Base-by-base conservation (phyloP, 2,329 filamentous ascomycete species). In the Alternaria triticina region DNA sequence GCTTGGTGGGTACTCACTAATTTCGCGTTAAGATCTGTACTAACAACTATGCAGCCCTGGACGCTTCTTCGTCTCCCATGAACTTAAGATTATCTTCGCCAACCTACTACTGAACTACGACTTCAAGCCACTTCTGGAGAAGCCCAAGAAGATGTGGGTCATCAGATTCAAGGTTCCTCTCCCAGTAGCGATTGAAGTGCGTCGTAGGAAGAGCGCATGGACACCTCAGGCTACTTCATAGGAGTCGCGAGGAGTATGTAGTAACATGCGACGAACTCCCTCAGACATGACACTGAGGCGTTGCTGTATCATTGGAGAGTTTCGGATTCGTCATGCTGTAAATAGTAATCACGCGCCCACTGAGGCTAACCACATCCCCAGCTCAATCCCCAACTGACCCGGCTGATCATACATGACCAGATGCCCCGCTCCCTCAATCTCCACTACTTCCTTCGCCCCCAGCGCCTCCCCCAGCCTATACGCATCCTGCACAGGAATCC, bases 81-180 rank as follows among this genome's bases (percentile, higher is more conserved):
- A 80, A 65, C 64, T 81, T 40, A 79, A 82, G 62, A 77, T 82
- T 65, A 66, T 79, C 17, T 68, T 82, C 27, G 75, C 76, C 0
- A 67, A 81, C 57, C 55, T 81, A 28, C 64, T 81, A 9, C 73
- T 79, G 57, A 74, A 81, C 57, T 82, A 81, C 57, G 79, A 81
- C 20, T 69, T 81, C 30, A 71, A 77, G 61, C 69, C 55, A 4
- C 43, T 77, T 5, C 28, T 36, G 0, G 68, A 75, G 45, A 67
- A 68, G 51, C 77, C 78, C 6, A 59, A 65, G 50, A 65, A 62
- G 43, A 22, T 68, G 4, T 72, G 70, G 67, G 25, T 76, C 0
- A 50, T 68, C 10, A 65, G 66, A 36, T 59, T 54, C 11, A 52
- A 51, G 13, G 45, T 68, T 7, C 66, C 68, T 25, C 13, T 59